phyloP scores from a whole-genome alignment of 2,329 filamentous ascomycete species.

The Ceratocystis papillata region DNA sequence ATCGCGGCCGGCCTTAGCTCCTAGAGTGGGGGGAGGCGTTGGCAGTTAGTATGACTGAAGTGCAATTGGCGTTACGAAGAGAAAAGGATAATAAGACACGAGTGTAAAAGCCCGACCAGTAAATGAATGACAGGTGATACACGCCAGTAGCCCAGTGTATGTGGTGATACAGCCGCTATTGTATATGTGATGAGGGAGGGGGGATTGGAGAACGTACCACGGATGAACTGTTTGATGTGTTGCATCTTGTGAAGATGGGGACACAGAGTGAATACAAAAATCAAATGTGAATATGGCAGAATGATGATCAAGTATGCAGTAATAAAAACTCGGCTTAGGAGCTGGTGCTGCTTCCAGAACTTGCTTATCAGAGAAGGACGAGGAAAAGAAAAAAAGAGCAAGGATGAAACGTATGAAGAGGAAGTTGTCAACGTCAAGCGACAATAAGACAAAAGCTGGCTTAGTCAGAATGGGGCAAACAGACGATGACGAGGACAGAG shows the following conservation, averaged over 20 bases:
- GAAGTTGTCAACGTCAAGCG: not conserved
- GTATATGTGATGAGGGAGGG: not conserved
- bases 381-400: not conserved
- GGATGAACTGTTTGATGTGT: slow-evolving; percentile 24
- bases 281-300: slow-evolving; percentile 1
- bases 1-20: slow-evolving; percentile 21
- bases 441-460: not conserved
- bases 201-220: slow-evolving; percentile 20
- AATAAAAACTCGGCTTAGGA: not conserved
- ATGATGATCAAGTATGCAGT: not conserved
- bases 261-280: slow-evolving; percentile 7
- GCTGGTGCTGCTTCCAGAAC: not conserved
- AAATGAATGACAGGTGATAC: slow-evolving; percentile 5
- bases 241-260: slow-evolving; percentile 16
- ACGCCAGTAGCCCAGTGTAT: not conserved
- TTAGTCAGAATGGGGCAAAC: not conserved
- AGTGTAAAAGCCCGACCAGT: not conserved
- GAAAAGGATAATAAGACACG: not conserved
- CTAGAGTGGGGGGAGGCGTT: not conserved
- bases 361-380: not conserved
- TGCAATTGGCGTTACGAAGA: not conserved
- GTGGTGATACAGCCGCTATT: not conserved
- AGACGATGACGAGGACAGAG: not conserved
- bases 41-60: not conserved
- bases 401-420: not conserved